Evolutionary conservation across 2,329 filamentous ascomycete genomes (phyloP), one percentile per base, ranked within the genome.

Genomic region (Paracamarosporium sp.): DNA sequence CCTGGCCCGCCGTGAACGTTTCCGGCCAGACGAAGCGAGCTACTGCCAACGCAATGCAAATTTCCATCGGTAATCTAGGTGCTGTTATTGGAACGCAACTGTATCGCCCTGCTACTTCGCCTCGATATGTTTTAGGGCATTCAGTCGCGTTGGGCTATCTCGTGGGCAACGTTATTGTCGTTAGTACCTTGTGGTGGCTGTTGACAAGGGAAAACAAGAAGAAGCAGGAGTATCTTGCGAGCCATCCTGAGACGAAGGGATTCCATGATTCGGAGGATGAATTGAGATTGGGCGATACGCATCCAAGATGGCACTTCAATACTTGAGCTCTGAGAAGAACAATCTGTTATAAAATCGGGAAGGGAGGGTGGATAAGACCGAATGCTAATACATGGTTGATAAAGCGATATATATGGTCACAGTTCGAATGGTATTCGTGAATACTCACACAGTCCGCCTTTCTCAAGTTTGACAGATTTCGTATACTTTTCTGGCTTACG

Each of bases 1-100:
- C 76, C 2, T 85, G 82, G 83, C 77, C 85, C 1, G 72, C 78
- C 9, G 85, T 85, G 70, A 85, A 86, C 57, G 68, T 85, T 0
- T 79, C 80, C 0, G 83, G 83, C 1, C 79, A 82, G 55, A 84
- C 82, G 61, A 86, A 85, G 67, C 80, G 80, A 41, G 78, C 82
- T 4, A 79, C 82, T 28, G 78, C 80, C 1, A 79, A 82, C 12
- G 80, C 78, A 0, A 78, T 83, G 61, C 82, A 84, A 65, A 80
- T 85, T 33, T 78, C 74, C 0, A 72, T 85, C 24, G 83, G 83
- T 0, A 84, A 84, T 33, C 55, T 81, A 73, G 75, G 74, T 5
- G 74, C 68, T n/a, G 75, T 77, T 3, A 38, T 77, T 7, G 75
- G 75, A 4, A 77, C 74, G 15, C 75, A 77, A 62, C 54, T 77